Conservation (phyloP, 345 rosid species). For the thale cress (Arabidopsis thaliana) region DNA sequence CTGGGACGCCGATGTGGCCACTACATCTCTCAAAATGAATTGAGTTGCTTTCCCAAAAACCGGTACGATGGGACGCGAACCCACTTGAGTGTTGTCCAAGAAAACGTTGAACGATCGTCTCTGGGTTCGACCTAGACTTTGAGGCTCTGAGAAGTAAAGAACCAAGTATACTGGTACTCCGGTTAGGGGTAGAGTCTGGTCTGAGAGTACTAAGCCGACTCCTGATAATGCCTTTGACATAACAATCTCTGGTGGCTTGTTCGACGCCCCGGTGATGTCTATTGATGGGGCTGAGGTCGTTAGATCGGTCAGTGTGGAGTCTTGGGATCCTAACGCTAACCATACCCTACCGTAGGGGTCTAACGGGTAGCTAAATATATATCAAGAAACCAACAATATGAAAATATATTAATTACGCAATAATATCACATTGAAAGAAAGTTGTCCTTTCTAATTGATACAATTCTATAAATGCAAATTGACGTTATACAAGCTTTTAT, state of each 20-base stretch:
- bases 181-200: neutral
- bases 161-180: slow-evolving; percentile 22
- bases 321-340: neutral
- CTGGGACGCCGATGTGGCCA: slow-evolving; percentile 11
- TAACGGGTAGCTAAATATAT: slow-evolving; percentile 31
- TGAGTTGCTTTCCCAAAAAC: slow-evolving; percentile 36
- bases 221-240: slow-evolving; percentile 35
- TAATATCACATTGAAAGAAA: too few relatives aligned
- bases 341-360: slow-evolving; percentile 40
- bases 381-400: neutral
- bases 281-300: slow-evolving; percentile 32
- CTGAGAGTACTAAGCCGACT: neutral
- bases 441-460: too few relatives aligned
- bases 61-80: slow-evolving; percentile 25
- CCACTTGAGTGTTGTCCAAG: slow-evolving; percentile 24
- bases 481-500: neutral
- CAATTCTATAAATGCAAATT: neutral
- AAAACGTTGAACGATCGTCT: slow-evolving; percentile 37
- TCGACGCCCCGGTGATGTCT: slow-evolving; percentile 23
- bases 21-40: slow-evolving; percentile 32
- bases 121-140: slow-evolving; percentile 28
- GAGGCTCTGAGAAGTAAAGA: slow-evolving; percentile 38
- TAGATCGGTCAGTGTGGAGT: slow-evolving; percentile 19
- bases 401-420: too few relatives aligned
- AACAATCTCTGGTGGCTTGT: slow-evolving; percentile 41